Evolutionary conservation across 1,139 yeast genomes (phyloP), one percentile per base, ranked within the genome.

Genomic region (Scheffersomyces quercinus): DNA sequence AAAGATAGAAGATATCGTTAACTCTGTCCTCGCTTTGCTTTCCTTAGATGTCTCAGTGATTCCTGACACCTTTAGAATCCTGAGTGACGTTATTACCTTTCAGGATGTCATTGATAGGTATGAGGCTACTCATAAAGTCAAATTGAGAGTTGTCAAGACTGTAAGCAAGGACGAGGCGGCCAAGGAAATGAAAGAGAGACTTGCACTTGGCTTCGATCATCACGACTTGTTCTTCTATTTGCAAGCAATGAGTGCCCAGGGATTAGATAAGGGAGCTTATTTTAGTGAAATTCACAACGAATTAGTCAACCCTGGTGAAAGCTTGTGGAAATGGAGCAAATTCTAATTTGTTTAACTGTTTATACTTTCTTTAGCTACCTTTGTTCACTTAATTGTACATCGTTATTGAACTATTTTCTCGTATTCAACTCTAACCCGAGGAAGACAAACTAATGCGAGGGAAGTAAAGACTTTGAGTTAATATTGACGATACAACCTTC

Each of bases 231-330:
- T 51, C 33, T 61, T 51, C 47, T 73, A 71, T 50, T 58, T 75
- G 43, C 66, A 65, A 38, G 60, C 62, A 11, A 43, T 65, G 26
- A 43, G 53, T 28, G 59, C 68, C 31, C 67, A 59, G 42, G 78
- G 79, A 41, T 58, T 56, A 32, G 79, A 68, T 42, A 58, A 68
- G 26, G 81, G 80, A 46, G 43, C 64, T 15, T 31, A 14, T 46
- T 54, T 60, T 29, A 47, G 49, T 3, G 45, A 52, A 9, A 64
- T 65, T 49, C 77, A 79, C 38, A 71, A 73, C 43, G 85, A 82
- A 52, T 54, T 76, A 33, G 68, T 82, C 44, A 82, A 82, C 57
- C 86, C 86, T 1, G 70, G 69, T 15, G 78, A 77, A 58, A 58
- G 66, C 2, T 53, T 74, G 39, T 82, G 82, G 77, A 73, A 72